Conservation (phyloP, 192 early-diverging fungal genomes). For the Coemansia sp. region DNA sequence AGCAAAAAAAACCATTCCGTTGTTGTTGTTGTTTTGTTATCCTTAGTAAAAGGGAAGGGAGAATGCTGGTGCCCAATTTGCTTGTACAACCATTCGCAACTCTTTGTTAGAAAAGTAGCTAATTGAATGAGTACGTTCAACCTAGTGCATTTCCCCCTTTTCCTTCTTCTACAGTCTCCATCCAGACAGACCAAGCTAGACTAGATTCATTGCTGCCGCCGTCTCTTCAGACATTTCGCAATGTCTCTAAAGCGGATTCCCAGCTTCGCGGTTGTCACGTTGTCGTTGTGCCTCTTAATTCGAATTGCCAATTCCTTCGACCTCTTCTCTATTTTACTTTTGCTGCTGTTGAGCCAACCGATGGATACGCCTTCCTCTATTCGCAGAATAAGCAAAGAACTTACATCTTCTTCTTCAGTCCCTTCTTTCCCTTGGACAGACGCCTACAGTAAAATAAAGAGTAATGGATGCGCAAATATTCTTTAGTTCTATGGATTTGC, state of each 20-base stretch:
- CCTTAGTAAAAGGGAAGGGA: too few relatives aligned
- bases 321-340: background rate
- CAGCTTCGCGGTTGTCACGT: background rate
- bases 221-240: slow-evolving; percentile 2
- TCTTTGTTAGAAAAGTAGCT: too few relatives aligned
- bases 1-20: too few relatives aligned
- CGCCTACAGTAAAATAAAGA: slow-evolving; percentile 63
- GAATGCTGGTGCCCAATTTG: too few relatives aligned
- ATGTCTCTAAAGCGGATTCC: background rate
- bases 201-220: too few relatives aligned
- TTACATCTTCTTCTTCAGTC: slow-evolving; percentile 95
- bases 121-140: too few relatives aligned
- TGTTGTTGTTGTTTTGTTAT: too few relatives aligned
- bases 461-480: slow-evolving; percentile 15
- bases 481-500: slow-evolving; percentile 14
- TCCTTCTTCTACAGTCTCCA: too few relatives aligned
- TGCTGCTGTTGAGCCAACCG: background rate
- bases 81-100: too few relatives aligned
- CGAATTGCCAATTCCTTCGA: background rate
- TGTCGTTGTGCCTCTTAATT: slow-evolving; percentile 7
- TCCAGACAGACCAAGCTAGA: too few relatives aligned
- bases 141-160: too few relatives aligned
- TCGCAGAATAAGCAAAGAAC: slow-evolving; percentile 15
- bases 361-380: slow-evolving; percentile 54
- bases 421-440: slow-evolving; percentile 98